phyloP scores from a whole-genome alignment of 1,284 basidiomycete species.

The Neolentinus lepideus region DNA sequence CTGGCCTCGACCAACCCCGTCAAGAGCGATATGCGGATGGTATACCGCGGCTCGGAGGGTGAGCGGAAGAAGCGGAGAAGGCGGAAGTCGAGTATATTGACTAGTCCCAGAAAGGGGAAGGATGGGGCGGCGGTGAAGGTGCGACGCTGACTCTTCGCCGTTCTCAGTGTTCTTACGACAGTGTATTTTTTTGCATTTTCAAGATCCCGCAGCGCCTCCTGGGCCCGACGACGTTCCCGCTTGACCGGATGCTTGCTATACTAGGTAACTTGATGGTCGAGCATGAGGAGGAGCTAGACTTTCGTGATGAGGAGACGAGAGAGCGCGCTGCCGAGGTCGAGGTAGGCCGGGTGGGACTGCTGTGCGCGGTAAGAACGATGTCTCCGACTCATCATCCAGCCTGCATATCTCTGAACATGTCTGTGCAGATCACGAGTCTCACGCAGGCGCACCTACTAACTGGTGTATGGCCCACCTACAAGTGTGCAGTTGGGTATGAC shows the following conservation, averaged over 20 bases:
- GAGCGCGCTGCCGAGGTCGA: slow-evolving; percentile 65
- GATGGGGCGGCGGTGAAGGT: slow-evolving; percentile 45
- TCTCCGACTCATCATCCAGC: slow-evolving; percentile 5
- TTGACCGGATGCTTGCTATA: slow-evolving; percentile 82
- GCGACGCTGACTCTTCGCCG: slow-evolving; percentile 3
- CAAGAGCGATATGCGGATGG: slow-evolving; percentile 76
- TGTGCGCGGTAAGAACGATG: slow-evolving; percentile 39
- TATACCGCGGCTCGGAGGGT: slow-evolving; percentile 56
- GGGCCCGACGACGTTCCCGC: slow-evolving; percentile 75
- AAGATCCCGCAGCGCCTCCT: slow-evolving; percentile 74
- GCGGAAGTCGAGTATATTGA: slow-evolving; percentile 31
- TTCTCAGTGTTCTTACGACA: neutral
- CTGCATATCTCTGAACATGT: slow-evolving; percentile 1
- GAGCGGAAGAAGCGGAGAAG: slow-evolving; percentile 59
- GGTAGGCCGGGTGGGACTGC: slow-evolving; percentile 49
- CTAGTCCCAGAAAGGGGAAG: slow-evolving; percentile 22
- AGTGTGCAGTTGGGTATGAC: slow-evolving; percentile 70
- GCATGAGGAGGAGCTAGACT: slow-evolving; percentile 50
- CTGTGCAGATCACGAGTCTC: slow-evolving; percentile 60
- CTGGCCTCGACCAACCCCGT: slow-evolving; percentile 84
- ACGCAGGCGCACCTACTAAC: slow-evolving; percentile 58
- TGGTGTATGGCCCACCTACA: slow-evolving; percentile 71
- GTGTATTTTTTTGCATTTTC: slow-evolving; percentile 2
- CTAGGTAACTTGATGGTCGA: slow-evolving; percentile 81
- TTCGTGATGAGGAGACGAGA: slow-evolving; percentile 31